phyloP scores from a whole-genome alignment of 179 eudicot genomes.

The Silene coronaria region DNA sequence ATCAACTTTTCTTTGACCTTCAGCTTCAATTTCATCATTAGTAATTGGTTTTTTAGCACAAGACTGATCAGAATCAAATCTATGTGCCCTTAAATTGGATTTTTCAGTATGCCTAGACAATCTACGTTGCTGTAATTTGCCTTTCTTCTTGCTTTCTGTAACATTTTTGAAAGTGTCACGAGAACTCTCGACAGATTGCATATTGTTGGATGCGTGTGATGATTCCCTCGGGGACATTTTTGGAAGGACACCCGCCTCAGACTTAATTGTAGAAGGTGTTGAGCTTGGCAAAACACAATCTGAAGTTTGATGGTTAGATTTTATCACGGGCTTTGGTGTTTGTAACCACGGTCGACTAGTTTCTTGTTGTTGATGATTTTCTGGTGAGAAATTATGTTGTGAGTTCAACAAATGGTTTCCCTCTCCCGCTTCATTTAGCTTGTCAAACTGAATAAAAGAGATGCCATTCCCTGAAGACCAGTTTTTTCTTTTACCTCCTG shows the following conservation, averaged over 20 bases:
- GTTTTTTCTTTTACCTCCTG: constrained; percentile 40
- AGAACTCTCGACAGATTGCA: constrained; percentile 33
- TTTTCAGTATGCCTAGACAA: constrained; percentile 26
- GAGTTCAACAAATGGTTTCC: constrained; percentile 29
- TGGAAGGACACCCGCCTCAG: constrained; percentile 38
- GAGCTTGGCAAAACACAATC: constrained; percentile 36
- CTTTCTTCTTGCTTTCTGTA: constrained; percentile 37
- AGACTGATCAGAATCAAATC: constrained; percentile 27
- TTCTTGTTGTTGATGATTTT: constrained; percentile 33
- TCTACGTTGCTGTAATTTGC: constrained; percentile 28
- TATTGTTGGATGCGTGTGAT: constrained; percentile 43
- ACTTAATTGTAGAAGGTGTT: constrained; percentile 33
- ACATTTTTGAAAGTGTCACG: constrained; percentile 37
- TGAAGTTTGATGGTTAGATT: constrained; percentile 25
- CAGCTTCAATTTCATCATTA: constrained; percentile 29
- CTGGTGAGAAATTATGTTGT: constrained; percentile 28
- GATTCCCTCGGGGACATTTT: constrained; percentile 44
- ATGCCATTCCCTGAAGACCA: constrained; percentile 26
- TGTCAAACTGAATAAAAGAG: constrained; percentile 29
- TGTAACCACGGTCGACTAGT: constrained; percentile 33
- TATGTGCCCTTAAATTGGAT: constrained; percentile 25
- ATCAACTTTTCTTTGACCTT: constrained; percentile 35
- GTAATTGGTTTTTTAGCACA: constrained; percentile 31
- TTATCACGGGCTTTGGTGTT: constrained; percentile 26
- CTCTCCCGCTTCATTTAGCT: constrained; percentile 29